These are phyloP conservation scores for Candida odintsovae DNA, from an alignment of 805 yeast species.

Conservation along the genomic window DNA sequence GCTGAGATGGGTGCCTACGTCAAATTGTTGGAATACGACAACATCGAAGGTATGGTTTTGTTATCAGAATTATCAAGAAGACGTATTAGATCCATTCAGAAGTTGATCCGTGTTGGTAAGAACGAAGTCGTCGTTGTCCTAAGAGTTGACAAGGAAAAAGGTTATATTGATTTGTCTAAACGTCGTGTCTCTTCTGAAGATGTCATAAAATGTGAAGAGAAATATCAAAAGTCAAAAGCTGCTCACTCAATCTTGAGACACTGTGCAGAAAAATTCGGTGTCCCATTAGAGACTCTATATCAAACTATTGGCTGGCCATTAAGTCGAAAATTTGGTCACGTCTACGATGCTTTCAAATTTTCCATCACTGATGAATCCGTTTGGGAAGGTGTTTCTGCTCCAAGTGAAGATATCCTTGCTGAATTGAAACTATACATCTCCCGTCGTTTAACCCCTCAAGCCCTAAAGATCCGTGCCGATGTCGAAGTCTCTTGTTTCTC, in stretches of 20 bases:
- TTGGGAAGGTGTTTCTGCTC: conserved; percentile 73
- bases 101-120: conserved; percentile 95
- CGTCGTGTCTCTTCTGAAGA: conserved; percentile 98
- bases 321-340: conserved; percentile 92
- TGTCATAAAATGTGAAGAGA: conserved; percentile 94
- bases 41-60: conserved; percentile 97
- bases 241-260: conserved; percentile 98
- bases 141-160: conserved; percentile 98
- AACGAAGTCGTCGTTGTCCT: conserved; percentile 97
- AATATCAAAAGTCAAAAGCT: conserved; percentile 93
- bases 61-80: conserved; percentile 95
- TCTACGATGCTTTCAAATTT: conserved; percentile 94
- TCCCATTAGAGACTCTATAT: conserved; percentile 81
- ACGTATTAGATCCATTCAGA: conserved; percentile 97
- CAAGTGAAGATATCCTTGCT: conserved; percentile 67
- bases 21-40: conserved; percentile 91
- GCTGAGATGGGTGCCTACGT: conserved; percentile 99
- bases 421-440: conserved; percentile 86
- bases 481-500: conserved; percentile 95
- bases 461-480: conserved; percentile 97
- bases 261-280: conserved; percentile 93
- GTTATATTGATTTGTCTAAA: conserved; percentile 94
- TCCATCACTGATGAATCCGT: conserved; percentile 87
- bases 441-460: conserved; percentile 95
- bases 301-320: conserved; percentile 95